Base-by-base conservation (phyloP, 768 basidiomycete species). In the Boletus reticulatus region DNA sequence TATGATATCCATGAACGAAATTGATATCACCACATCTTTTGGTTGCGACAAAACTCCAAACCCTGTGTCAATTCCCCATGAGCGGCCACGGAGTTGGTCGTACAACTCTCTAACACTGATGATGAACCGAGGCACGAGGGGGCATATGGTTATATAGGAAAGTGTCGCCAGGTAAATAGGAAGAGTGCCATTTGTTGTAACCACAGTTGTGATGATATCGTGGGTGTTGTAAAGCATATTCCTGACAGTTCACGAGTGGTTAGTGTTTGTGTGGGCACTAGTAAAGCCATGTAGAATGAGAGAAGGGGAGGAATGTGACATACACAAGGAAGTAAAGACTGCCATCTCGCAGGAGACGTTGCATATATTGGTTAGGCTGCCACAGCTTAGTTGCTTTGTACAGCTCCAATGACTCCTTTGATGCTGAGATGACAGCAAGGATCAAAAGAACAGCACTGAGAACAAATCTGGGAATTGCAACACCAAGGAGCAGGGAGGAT, bases 261-360 rank as follows among this genome's bases (percentile, higher is more conserved):
- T 6, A 36, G 34, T 29, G 29, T 14, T 36, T 14, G 34, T 12
- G 13, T 36, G 11, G 34, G 34, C 34, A 34, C 34, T 27, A 27
- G 9, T 6, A 12, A 6, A n/a, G 5, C 4, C 11, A n/a, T n/a
- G n/a, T 11, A 27, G 17, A 14, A 17, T 4, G 32, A 32, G 8
- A 7, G 13, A 13, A 47, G 14, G 31, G 19, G 0, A 12, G 39
- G 16, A 39, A 14, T 0, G 34, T 6, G 34, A 39, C 59, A 2
- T 49, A 61, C 59, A 42, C 22, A 10, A 59, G 12, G n/a, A 54
- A 55, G 27, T 48, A 61, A 9, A 61, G 16, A 7, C 52, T 14
- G 0, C 53, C 53, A 20, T 59, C 59, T 20, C 16, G 22, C 12
- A 37, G 9, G 5, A 61, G 36, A 2, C 24, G 29, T 36, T 32